phyloP scores from a whole-genome alignment of 108 stramenopile species.

The Skeletonema potamos region DNA sequence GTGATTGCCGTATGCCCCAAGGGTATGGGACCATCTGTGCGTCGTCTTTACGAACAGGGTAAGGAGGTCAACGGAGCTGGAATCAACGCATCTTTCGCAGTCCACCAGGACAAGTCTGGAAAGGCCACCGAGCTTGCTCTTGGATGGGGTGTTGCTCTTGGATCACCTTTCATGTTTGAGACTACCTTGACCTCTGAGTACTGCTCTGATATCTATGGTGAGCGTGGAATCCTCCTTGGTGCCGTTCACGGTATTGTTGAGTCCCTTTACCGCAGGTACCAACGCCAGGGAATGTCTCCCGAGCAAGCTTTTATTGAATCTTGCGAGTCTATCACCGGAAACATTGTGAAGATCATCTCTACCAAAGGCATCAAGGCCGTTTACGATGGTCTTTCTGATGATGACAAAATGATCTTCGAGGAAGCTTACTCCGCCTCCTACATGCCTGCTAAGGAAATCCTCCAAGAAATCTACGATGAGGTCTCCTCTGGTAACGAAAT shows the following conservation, averaged over 20 bases:
- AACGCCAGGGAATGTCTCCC: constrained; percentile 93
- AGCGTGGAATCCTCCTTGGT: constrained; percentile 95
- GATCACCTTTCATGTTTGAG: constrained; percentile 98
- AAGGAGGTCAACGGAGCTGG: constrained; percentile 98
- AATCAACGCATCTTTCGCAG: constrained; percentile 96
- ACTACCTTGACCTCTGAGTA: constrained; percentile 96
- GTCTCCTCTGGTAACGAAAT: constrained; percentile 97
- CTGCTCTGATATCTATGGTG: constrained; percentile 97
- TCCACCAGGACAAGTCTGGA: constrained; percentile 94
- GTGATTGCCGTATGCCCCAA: constrained; percentile 98
- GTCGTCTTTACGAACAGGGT: constrained; percentile 98
- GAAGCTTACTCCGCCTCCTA: constrained; percentile 95
- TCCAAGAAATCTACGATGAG: constrained; percentile 99
- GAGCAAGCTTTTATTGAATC: constrained; percentile 95
- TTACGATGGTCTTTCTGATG: constrained; percentile 82
- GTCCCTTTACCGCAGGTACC: constrained; percentile 95
- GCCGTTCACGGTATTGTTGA: constrained; percentile 98
- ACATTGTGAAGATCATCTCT: constrained; percentile 96
- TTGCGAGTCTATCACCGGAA: constrained; percentile 96
- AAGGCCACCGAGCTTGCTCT: constrained; percentile 96
- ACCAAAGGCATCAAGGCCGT: constrained; percentile 95
- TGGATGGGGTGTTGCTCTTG: constrained; percentile 96
- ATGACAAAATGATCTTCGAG: constrained; percentile 92
- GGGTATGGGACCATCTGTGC: constrained; percentile 98
- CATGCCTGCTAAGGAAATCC: constrained; percentile 95